Evolutionary conservation across 257 asterid species (phyloP), one percentile per base, ranked within the genome.

Genomic region (Salvia hispanica): DNA sequence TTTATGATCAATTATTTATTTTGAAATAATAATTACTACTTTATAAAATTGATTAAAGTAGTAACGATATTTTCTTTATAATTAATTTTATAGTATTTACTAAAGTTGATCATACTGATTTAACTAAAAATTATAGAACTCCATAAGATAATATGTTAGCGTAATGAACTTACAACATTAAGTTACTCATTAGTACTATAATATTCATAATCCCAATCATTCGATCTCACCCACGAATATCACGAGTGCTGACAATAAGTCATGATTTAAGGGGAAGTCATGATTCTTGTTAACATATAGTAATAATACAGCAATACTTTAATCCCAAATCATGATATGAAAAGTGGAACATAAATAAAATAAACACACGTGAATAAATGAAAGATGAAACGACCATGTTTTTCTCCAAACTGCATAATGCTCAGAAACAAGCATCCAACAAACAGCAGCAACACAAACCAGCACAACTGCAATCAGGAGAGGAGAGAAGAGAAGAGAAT

Each of bases 391-490:
- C 7, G 28, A 58, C 34, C 9, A 9, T 28, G 4, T 18, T 21
- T 45, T 28, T 37, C 15, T 50, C 18, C 46, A 9, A 7, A 21
- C n/a, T n/a, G 28, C 46, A 42, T 6, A 43, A 45, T 53, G 58
- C 25, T 75, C 72, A 80, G 62, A 80, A 80, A 18, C 84, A 80
- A 36, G 81, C 81, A 59, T 80, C 84, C 81, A 80, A 58, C 33
- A 80, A 42, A 66, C 84, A 80, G 63, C 81, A 80, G 48, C 84
- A 80, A 60, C 84, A 80, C 52, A 80, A 48, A 9, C 63, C 84
- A 47, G 81, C 84, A 56, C 84, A 80, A 70, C 81, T 80, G 79
- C 75, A 66, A 7, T 2, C 10, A 6, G 44, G 8, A 9, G 8
- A 9, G 8, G 44, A 39, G 42, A 37, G 42, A 37, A 3, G n/a